These are phyloP conservation scores for Malus hybrid DNA, from an alignment of 331 rosid genomes.

Conservation along the genomic window DNA sequence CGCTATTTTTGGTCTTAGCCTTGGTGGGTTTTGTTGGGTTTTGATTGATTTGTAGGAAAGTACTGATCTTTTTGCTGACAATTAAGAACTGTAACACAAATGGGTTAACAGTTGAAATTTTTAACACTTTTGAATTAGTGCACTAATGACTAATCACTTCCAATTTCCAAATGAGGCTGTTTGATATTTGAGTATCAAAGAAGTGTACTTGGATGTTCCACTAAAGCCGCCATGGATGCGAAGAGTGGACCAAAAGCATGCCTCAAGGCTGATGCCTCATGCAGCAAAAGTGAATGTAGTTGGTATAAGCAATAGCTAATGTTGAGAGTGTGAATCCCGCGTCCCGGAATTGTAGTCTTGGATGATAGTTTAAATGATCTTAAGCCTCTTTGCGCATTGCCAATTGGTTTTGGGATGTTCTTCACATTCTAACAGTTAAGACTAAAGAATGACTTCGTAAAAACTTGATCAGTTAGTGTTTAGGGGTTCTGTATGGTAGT, in stretches of 20 bases:
- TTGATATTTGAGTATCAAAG: neutral
- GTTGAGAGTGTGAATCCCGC: neutral
- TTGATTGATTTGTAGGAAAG: conserved; percentile 3
- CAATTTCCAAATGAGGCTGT: neutral
- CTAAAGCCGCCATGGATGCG: neutral
- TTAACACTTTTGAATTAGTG: neutral
- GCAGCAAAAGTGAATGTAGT: neutral
- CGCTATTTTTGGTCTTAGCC: neutral
- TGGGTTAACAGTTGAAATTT: neutral
- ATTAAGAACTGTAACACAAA: neutral
- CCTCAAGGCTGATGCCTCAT: neutral
- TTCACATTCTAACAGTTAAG: neutral
- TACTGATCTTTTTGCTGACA: neutral
- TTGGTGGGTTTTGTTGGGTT: neutral
- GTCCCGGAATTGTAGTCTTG: neutral
- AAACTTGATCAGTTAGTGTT: neutral
- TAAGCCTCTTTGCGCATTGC: neutral
- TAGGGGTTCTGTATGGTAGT: neutral
- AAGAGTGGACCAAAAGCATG: neutral
- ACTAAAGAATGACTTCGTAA: neutral
- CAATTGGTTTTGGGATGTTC: neutral
- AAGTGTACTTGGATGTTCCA: neutral
- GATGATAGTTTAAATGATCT: neutral
- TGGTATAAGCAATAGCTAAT: neutral
- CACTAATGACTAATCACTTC: neutral